Evolutionary conservation across 768 basidiomycete species (phyloP), one percentile per base, ranked within the genome.

Genomic region (Tricholoma bakamatsutake): DNA sequence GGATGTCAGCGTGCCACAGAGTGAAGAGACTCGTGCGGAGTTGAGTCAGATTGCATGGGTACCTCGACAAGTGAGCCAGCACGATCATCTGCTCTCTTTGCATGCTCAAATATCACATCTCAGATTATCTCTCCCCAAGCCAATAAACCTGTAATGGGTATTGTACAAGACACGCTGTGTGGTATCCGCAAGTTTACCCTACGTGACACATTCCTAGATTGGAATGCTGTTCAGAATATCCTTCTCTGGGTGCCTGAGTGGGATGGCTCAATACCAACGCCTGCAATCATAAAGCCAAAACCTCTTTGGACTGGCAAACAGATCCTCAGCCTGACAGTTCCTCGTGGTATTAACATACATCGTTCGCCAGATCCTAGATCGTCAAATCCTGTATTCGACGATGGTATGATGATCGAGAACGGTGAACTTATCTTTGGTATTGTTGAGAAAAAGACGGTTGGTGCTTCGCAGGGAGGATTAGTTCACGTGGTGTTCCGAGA

Each of bases 141-240:
- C 50, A 99, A 98, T 76, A 98, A 98, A 72, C 96, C 96, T 15
- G 95, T 98, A 64, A 99, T 99, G 96, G 97, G 93, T 57, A 98
- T 99, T 63, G 96, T 99, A 30, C 97, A 99, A 70, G 97, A 99
- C 67, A 98, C 97, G 0, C 85, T 99, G 0, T 97, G 94, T 66
- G 97, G 97, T 65, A 87, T 98, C 53, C 88, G 97, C 55, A 98
- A 98, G 71, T 93, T 98, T 68, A 98, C 97, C 0, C 76, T 98
- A 5, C 92, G 95, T 24, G 97, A 98, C 67, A 84, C 86, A 15
- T 98, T 98, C 76, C 74, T 97, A 67, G 97, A 98, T 61, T 97
- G 93, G 93, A 86, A 84, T 54, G 85, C 87, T 40, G 94, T 98
- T 10, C 96, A 99, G 67, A 98, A 99, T 64, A 96, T 98, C 68